These are phyloP conservation scores for Candida maltosa DNA, from an alignment of 805 yeast species.

Conservation along the genomic window DNA sequence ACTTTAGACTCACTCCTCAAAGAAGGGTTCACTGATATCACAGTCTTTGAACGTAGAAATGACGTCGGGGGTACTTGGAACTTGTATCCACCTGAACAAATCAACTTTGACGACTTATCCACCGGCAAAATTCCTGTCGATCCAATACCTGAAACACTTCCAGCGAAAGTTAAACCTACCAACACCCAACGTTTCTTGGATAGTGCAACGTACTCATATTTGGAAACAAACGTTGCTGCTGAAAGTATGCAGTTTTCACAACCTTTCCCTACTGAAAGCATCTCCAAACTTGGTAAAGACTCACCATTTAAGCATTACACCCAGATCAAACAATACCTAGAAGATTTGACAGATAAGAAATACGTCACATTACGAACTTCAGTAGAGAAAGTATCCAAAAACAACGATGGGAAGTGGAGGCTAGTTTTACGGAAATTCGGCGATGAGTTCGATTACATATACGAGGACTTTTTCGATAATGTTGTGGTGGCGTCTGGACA, in stretches of 20 bases:
- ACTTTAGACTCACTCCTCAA: slow-evolving; percentile 34
- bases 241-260: slow-evolving; percentile 19
- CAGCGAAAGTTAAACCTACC: slow-evolving; percentile 15
- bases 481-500: slow-evolving; percentile 47
- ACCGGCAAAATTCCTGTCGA: slow-evolving; percentile 10
- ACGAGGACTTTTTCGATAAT: slow-evolving; percentile 34
- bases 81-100: slow-evolving; percentile 17
- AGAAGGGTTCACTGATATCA: slow-evolving; percentile 32
- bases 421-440: slow-evolving; percentile 19
- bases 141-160: slow-evolving; percentile 12
- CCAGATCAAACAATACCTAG: slow-evolving; percentile 16
- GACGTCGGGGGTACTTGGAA: slow-evolving; percentile 47
- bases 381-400: slow-evolving; percentile 24
- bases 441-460: slow-evolving; percentile 22
- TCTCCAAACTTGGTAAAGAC: slow-evolving; percentile 14
- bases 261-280: slow-evolving; percentile 15
- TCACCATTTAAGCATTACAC: slow-evolving; percentile 18
- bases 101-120: slow-evolving; percentile 7
- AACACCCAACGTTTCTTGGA: slow-evolving; percentile 16
- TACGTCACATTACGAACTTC: slow-evolving; percentile 18
- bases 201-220: slow-evolving; percentile 18
- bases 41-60: slow-evolving; percentile 39
- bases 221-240: slow-evolving; percentile 22
- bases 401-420: slow-evolving; percentile 14
- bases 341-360: slow-evolving; percentile 12